A percentile compares a stretch with the other conserved stretches of the same genome.
These are phyloP conservation scores for Elasticomyces elasticus DNA, from an alignment of 495 filamentous ascomycete species.

Conservation along the genomic window DNA sequence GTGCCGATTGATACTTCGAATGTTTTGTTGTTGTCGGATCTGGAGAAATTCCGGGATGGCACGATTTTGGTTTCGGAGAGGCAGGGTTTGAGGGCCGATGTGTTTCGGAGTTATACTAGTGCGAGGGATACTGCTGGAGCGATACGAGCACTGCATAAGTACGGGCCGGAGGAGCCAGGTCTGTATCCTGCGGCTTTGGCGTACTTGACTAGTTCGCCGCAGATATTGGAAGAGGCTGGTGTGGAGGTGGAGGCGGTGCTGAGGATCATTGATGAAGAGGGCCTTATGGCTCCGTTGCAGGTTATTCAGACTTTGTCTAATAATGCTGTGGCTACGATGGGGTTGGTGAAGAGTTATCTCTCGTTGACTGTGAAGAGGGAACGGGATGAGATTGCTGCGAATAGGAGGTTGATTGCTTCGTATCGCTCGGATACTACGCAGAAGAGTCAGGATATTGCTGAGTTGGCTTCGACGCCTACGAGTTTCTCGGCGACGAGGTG, in stretches of 20 bases:
- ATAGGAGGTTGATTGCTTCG: conserved; percentile 69
- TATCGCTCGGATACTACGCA: conserved; percentile 78
- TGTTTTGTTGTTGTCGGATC: conserved; percentile 80
- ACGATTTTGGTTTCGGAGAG: conserved; percentile 89
- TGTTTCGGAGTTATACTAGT: conserved; percentile 92
- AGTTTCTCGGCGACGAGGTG: conserved; percentile 89
- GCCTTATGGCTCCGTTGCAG: conserved; percentile 90
- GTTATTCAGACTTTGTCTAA: conserved; percentile 86
- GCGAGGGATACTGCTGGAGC: conserved; percentile 87
- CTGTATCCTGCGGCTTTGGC: conserved; percentile 86
- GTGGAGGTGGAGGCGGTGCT: conserved; percentile 73
- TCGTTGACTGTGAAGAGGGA: conserved; percentile 80
- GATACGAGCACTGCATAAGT: conserved; percentile 78
- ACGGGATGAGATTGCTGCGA: conserved; percentile 72
- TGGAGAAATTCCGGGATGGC: conserved; percentile 82
- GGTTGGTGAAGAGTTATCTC: conserved; percentile 89
- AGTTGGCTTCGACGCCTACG: conserved; percentile 64
- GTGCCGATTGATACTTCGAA: conserved; percentile 89
- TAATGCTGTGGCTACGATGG: conserved; percentile 88
- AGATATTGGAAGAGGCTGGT: conserved; percentile 77
- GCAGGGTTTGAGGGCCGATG: conserved; percentile 83
- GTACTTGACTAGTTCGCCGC: conserved; percentile 80
- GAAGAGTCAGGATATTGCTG: conserved; percentile 66
- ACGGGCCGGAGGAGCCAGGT: conserved; percentile 83
- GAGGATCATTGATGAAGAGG: conserved; percentile 75